Conservation (phyloP, 176 grass and related monocot genomes). For the Otatea glauca region DNA sequence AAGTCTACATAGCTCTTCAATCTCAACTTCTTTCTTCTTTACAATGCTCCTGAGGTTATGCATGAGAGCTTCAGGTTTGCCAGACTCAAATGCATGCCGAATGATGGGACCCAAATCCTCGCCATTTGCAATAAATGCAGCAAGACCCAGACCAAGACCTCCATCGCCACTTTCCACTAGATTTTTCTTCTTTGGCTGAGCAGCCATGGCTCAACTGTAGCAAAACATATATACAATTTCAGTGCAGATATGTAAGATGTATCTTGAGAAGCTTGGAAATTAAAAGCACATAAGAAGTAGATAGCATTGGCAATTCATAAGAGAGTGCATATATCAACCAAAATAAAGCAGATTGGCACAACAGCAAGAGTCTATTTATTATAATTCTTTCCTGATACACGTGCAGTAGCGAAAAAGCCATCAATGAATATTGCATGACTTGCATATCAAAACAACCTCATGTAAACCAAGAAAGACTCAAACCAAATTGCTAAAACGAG, state of each 20-base stretch:
- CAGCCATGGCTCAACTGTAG: constrained; percentile 65
- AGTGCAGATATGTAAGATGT: not conserved
- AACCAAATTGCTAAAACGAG: not conserved
- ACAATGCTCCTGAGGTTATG: constrained; percentile 72
- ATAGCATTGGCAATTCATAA: not conserved
- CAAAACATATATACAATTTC: not conserved
- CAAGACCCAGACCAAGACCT: constrained; percentile 64
- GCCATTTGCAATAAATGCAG: constrained; percentile 70
- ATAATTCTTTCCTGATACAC: not conserved
- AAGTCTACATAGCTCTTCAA: constrained; percentile 82
- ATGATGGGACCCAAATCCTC: constrained; percentile 89
- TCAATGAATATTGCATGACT: not conserved
- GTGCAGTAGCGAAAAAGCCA: not conserved
- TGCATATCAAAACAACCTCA: not conserved
- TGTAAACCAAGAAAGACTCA: not conserved
- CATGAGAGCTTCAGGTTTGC: constrained; percentile 82
- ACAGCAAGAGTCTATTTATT: not conserved
- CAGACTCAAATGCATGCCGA: constrained; percentile 69
- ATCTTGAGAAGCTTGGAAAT: not conserved
- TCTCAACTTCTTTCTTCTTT: constrained; percentile 93
- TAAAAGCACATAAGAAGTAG: not conserved
- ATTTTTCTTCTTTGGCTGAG: constrained; percentile 63
- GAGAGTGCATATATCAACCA: not conserved
- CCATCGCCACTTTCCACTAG: constrained; percentile 74
- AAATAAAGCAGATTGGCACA: not conserved